Percentiles rank a stretch among this genome's conserved stretches.
These are phyloP conservation scores for Trypanosoma melophagium DNA, from an alignment of 208 protist species.

Conservation along the genomic window DNA sequence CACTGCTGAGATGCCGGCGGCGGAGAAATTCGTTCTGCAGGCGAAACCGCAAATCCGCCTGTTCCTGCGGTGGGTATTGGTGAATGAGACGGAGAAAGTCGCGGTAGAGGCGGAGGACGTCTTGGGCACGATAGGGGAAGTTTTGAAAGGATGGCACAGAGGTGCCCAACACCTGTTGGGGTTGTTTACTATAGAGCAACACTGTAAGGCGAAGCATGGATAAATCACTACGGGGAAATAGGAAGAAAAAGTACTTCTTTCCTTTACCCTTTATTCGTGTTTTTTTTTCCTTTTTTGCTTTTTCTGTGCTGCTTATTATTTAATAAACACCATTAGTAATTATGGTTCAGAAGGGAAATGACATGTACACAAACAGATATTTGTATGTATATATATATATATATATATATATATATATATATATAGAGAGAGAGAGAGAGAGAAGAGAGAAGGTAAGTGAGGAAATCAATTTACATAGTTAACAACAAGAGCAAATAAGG, in stretches of 20 bases:
- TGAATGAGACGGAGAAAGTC: slow-evolving; percentile 84
- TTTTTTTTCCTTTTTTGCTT: neutral
- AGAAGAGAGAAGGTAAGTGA: too few relatives aligned
- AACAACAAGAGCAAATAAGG: too few relatives aligned
- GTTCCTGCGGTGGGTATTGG: slow-evolving; percentile 63
- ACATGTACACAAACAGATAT: too few relatives aligned
- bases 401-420: too few relatives aligned
- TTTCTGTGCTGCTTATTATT: neutral
- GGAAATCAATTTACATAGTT: too few relatives aligned
- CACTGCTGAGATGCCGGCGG: slow-evolving; percentile 61
- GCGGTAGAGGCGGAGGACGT: slow-evolving; percentile 72
- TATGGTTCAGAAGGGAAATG: too few relatives aligned
- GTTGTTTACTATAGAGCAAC: neutral
- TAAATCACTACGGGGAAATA: too few relatives aligned
- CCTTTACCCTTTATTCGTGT: too few relatives aligned
- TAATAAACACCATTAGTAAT: too few relatives aligned
- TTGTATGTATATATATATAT: too few relatives aligned
- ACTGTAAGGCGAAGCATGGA: slow-evolving; percentile 5
- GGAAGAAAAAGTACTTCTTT: neutral
- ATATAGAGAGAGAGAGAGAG: too few relatives aligned
- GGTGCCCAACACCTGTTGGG: slow-evolving; percentile 67
- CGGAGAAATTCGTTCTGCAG: slow-evolving; percentile 79
- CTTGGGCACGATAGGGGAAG: slow-evolving; percentile 70
- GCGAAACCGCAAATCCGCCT: slow-evolving; percentile 65
- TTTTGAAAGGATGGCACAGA: slow-evolving; percentile 68